phyloP scores from a whole-genome alignment of 768 basidiomycete genomes.

The Termitomyces sp. region DNA sequence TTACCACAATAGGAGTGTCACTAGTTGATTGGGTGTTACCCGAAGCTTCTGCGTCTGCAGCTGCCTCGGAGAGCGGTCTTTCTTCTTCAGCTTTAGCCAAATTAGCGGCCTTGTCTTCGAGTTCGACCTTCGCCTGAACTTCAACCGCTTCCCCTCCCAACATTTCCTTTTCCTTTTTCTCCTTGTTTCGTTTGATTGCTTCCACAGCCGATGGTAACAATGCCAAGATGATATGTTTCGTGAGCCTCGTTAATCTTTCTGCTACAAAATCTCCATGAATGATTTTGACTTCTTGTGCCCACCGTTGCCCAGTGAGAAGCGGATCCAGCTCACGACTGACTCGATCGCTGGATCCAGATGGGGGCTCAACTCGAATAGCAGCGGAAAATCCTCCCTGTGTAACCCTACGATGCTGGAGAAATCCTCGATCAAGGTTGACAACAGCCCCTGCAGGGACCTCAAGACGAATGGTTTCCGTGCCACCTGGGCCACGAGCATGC shows the following conservation, averaged over 20 bases:
- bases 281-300: slow-evolving; percentile 86
- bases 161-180: slow-evolving; percentile 53
- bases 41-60: slow-evolving; percentile 28
- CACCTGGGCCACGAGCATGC: slow-evolving; percentile 50
- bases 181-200: slow-evolving; percentile 53
- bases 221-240: slow-evolving; percentile 68
- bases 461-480: slow-evolving; percentile 69
- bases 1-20: slow-evolving; percentile 9
- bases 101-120: slow-evolving; percentile 26
- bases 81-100: slow-evolving; percentile 38
- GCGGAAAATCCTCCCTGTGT: slow-evolving; percentile 46
- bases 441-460: slow-evolving; percentile 69
- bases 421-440: slow-evolving; percentile 55
- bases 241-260: slow-evolving; percentile 63
- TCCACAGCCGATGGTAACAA: slow-evolving; percentile 80
- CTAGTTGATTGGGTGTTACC: slow-evolving; percentile 14
- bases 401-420: slow-evolving; percentile 46
- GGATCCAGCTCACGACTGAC: slow-evolving; percentile 73
- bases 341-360: slow-evolving; percentile 33
- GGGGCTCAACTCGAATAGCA: slow-evolving; percentile 64
- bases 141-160: slow-evolving; percentile 40
- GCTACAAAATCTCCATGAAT: slow-evolving; percentile 71
- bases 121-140: slow-evolving; percentile 30
- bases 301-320: slow-evolving; percentile 77
- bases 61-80: slow-evolving; percentile 26